phyloP scores from a whole-genome alignment of 2,329 filamentous ascomycete species.

The Mycocentrospora acerina region DNA sequence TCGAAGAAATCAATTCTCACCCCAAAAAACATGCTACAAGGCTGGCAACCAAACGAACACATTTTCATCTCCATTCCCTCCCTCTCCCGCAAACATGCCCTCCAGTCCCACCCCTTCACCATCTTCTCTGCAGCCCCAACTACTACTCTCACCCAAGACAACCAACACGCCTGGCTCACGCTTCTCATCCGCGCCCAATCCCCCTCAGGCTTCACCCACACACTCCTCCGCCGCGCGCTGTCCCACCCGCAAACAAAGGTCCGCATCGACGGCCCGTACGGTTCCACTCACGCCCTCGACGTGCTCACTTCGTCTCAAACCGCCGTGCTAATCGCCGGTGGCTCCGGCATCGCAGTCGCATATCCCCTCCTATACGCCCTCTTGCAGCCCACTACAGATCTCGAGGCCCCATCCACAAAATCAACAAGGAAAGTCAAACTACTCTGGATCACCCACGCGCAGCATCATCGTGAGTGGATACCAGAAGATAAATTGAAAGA shows the following conservation, averaged over 20 bases:
- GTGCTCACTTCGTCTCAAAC: constrained; percentile 54
- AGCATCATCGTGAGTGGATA: constrained; percentile 57
- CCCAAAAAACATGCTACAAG: constrained; percentile 45
- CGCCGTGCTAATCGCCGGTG: constrained; percentile 61
- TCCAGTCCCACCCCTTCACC: constrained; percentile 68
- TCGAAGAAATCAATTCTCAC: constrained; percentile 10
- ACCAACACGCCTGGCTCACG: constrained; percentile 54
- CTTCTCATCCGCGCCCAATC: constrained; percentile 62
- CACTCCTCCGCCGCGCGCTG: constrained; percentile 56
- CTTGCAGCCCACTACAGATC: constrained; percentile 26
- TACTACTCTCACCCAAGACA: constrained; percentile 30
- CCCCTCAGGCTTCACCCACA: constrained; percentile 56
- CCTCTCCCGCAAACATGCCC: constrained; percentile 53
- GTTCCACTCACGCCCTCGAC: constrained; percentile 57
- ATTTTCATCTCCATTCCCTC: constrained; percentile 63
- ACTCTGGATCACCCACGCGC: constrained; percentile 61
- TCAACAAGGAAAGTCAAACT: constrained; percentile 48
- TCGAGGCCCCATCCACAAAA: constrained; percentile 9
- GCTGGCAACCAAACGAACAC: constrained; percentile 65
- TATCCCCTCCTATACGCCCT: constrained; percentile 62
- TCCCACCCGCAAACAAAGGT: constrained; percentile 48
- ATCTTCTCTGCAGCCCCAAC: constrained; percentile 63
- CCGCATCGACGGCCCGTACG: constrained; percentile 66
- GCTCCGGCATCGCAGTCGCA: constrained; percentile 65
- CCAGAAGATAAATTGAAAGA: constrained; percentile 52